Evolutionary conservation across 2,329 filamentous ascomycete species (phyloP).

Genomic region (Colletotrichum sp.): DNA sequence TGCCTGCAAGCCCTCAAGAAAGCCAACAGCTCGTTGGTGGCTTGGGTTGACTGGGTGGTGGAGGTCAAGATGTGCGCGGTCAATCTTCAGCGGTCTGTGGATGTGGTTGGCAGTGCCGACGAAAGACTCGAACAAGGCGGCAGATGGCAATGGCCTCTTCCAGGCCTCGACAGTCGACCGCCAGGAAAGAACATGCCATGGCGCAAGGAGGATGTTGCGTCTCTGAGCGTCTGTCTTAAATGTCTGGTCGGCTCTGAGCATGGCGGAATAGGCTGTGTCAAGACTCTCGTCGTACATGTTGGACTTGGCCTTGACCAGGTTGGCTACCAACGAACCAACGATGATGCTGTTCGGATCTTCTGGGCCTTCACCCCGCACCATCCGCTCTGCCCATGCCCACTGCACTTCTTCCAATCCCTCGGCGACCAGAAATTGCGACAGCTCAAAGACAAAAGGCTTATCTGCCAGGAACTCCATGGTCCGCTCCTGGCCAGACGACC

Average conservation of each 20-base stretch:
- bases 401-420: slow-evolving; percentile 55
- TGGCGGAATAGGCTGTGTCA: slow-evolving; percentile 52
- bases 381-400: slow-evolving; percentile 52
- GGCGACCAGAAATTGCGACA: slow-evolving; percentile 56
- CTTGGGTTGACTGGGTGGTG: slow-evolving; percentile 58
- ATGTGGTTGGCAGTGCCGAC: slow-evolving; percentile 49
- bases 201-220: slow-evolving; percentile 38
- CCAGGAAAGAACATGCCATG: slow-evolving; percentile 57
- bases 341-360: background rate
- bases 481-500: slow-evolving; percentile 51
- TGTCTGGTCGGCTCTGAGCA: slow-evolving; percentile 50
- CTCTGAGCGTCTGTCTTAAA: slow-evolving; percentile 40
- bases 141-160: slow-evolving; percentile 48
- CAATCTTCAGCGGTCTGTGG: slow-evolving; percentile 40
- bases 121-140: slow-evolving; percentile 57
- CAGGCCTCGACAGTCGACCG: slow-evolving; percentile 56
- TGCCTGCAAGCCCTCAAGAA: slow-evolving; percentile 36
- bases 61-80: slow-evolving; percentile 59
- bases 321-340: slow-evolving; percentile 34
- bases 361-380: slow-evolving; percentile 25
- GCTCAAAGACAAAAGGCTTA: slow-evolving; percentile 37
- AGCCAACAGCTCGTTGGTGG: slow-evolving; percentile 49
- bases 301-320: slow-evolving; percentile 48
- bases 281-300: slow-evolving; percentile 42
- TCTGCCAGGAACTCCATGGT: slow-evolving; percentile 50